A percentile compares a stretch with the other conserved stretches of the same genome.
phyloP scores from a whole-genome alignment of 2,329 filamentous ascomycete species.

The Capronia americana region DNA sequence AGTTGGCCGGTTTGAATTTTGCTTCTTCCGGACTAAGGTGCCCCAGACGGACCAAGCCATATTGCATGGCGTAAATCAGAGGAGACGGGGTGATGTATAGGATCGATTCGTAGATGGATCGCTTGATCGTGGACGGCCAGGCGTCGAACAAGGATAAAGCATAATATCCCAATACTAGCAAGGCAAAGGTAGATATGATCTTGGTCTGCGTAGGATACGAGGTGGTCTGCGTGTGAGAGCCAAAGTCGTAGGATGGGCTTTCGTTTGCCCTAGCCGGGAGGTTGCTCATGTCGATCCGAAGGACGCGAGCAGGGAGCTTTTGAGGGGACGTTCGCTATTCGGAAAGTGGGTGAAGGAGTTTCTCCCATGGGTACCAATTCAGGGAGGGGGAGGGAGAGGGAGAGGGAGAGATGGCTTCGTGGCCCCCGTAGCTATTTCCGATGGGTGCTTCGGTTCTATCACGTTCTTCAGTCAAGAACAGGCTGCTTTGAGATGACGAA shows the following conservation, averaged over 20 bases:
- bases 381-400: neutral
- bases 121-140: slow-evolving; percentile 37
- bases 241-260: slow-evolving; percentile 27
- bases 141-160: slow-evolving; percentile 50
- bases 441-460: neutral
- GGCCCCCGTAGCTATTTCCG: neutral
- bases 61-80: slow-evolving; percentile 56
- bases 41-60: slow-evolving; percentile 52
- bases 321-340: slow-evolving; percentile 3
- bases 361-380: slow-evolving; percentile 13
- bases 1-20: slow-evolving; percentile 34
- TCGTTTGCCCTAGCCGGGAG: slow-evolving; percentile 34
- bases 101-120: slow-evolving; percentile 47
- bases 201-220: slow-evolving; percentile 31
- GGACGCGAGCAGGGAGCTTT: slow-evolving; percentile 11
- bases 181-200: slow-evolving; percentile 33
- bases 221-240: slow-evolving; percentile 12
- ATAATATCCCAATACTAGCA: slow-evolving; percentile 43
- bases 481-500: slow-evolving; percentile 23
- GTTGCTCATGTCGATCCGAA: slow-evolving; percentile 36
- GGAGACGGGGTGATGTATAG: slow-evolving; percentile 50
- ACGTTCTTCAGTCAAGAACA: neutral
- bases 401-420: neutral
- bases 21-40: slow-evolving; percentile 49
- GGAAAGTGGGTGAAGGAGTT: slow-evolving; percentile 23